Percentiles rank a stretch among this genome's conserved stretches.
phyloP scores from a whole-genome alignment of 257 asterid species.

The Verbascum thapsus region DNA sequence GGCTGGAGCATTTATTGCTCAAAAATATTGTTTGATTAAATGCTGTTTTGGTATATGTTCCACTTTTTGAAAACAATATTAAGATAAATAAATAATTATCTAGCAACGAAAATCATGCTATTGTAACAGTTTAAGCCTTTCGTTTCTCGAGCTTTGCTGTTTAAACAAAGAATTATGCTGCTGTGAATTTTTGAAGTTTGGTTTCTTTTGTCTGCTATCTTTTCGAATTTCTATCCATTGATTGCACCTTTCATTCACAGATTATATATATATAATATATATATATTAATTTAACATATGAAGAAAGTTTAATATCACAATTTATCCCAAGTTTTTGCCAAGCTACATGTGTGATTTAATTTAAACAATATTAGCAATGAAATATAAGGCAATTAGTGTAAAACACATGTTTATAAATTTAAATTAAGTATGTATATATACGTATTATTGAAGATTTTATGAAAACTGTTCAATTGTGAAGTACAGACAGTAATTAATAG shows the following conservation, averaged over 20 bases:
- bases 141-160: slow-evolving; percentile 25
- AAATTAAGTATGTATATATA: no score
- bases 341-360: no score
- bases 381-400: no score
- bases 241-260: no score
- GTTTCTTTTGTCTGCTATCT: slow-evolving; percentile 26
- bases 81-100: background rate
- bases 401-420: no score
- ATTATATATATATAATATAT: no score
- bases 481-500: no score
- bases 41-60: slow-evolving; percentile 27
- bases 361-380: no score
- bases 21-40: slow-evolving; percentile 20
- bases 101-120: slow-evolving; percentile 32
- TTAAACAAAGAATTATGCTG: slow-evolving; percentile 31
- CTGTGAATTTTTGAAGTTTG: slow-evolving; percentile 22
- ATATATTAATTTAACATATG: background rate
- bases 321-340: background rate
- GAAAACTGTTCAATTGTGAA: no score
- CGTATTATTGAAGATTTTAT: no score
- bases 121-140: slow-evolving; percentile 6
- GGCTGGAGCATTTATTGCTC: no score
- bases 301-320: no score
- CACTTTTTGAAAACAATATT: slow-evolving; percentile 21
- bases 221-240: background rate